A percentile compares a stretch with the other conserved stretches of the same genome.
Evolutionary conservation across 116 monocot genomes (phyloP).

Genomic region (Papilionanthe hybrid): DNA sequence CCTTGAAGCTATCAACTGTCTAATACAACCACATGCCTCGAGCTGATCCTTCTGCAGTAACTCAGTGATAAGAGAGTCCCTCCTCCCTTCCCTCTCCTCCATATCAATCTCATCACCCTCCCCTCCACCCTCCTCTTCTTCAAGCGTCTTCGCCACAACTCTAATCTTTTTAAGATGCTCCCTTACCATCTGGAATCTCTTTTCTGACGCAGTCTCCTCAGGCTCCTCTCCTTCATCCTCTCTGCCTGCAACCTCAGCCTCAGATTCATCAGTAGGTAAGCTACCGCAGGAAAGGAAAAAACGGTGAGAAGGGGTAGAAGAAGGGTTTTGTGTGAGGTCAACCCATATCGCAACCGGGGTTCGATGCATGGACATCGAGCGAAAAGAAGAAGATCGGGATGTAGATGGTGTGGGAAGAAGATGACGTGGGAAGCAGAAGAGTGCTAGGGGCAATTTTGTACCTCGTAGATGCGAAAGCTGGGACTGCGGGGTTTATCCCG

Average conservation of each 20-base stretch:
- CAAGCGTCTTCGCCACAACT: conserved; percentile 1
- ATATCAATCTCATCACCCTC: conserved; percentile 28
- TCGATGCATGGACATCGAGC: no score
- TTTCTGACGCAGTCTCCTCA: conserved; percentile 67
- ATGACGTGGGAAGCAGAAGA: no score
- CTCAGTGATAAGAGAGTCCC: conserved; percentile 63
- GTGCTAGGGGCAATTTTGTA: no score
- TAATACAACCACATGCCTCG: conserved; percentile 61
- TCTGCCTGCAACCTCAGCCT: background rate
- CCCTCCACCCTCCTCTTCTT: conserved; percentile 20
- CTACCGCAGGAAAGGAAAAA: conserved; percentile 9
- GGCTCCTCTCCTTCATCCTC: conserved; percentile 5
- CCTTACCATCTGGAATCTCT: conserved; percentile 54
- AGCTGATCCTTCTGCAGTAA: conserved; percentile 76
- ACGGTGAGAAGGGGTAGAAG: no score
- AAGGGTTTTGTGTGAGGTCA: no score
- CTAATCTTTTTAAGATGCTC: conserved; percentile 58
- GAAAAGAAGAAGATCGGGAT: no score
- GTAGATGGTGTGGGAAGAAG: no score
- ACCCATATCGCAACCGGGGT: no score
- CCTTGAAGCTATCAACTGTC: conserved; percentile 62
- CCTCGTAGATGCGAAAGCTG: no score
- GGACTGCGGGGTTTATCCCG: no score
- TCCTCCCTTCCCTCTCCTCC: conserved; percentile 42
- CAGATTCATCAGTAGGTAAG: conserved; percentile 14